A percentile compares a stretch with the other conserved stretches of the same genome.
Evolutionary conservation across 768 basidiomycete genomes (phyloP).

Genomic region (Lactifluus pinguis): DNA sequence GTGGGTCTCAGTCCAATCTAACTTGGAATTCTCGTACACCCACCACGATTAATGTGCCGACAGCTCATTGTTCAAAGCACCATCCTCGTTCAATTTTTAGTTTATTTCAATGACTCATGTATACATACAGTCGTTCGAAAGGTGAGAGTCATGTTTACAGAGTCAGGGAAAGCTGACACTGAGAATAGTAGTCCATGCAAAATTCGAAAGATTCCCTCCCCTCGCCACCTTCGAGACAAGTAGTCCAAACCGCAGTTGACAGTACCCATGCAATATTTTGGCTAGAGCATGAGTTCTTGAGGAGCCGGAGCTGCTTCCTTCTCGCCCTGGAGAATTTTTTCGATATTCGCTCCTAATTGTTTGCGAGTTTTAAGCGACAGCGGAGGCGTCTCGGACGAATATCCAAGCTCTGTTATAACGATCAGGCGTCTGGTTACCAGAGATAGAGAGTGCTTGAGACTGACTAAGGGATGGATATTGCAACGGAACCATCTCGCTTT

Average conservation of each 20-base stretch:
- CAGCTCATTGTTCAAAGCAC: too few species aligned
- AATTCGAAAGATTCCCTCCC: neutral
- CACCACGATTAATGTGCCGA: too few species aligned
- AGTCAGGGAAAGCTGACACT: neutral
- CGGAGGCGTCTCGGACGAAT: constrained; percentile 43
- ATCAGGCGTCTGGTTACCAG: neutral
- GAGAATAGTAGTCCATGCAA: neutral
- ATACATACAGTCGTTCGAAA: neutral
- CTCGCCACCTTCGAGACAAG: neutral
- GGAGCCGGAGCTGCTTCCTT: constrained; percentile 47
- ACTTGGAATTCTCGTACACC: too few species aligned
- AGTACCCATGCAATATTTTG: neutral
- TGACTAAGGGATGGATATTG: constrained; percentile 50
- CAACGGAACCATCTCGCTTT: constrained; percentile 44
- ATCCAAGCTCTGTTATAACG: constrained; percentile 48
- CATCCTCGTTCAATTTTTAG: too few species aligned
- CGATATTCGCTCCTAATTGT: constrained; percentile 52
- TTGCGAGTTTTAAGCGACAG: constrained; percentile 53
- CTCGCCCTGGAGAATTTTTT: constrained; percentile 48
- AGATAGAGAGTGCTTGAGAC: neutral
- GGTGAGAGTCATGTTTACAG: neutral
- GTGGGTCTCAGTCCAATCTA: too few species aligned
- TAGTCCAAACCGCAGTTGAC: neutral
- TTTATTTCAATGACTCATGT: too few species aligned
- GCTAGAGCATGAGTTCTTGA: neutral